Evolutionary conservation across 2,329 filamentous ascomycete species (phyloP), one percentile per base, ranked within the genome.

Genomic region (Beauveria brongniartii): DNA sequence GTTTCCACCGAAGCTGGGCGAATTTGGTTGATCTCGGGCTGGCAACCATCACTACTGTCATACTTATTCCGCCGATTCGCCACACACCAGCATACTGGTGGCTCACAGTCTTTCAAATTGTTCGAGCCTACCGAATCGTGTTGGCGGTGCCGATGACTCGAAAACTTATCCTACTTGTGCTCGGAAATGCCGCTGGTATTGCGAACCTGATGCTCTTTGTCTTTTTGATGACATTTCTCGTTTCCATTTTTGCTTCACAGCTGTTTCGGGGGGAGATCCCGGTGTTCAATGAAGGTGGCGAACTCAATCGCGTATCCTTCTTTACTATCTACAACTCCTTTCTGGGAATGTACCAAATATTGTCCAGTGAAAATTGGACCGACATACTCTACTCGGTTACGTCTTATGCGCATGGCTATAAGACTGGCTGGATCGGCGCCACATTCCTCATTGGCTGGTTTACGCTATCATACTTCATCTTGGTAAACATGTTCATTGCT

Each of bases 401-500:
- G 0, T 77, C 82, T 6, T 88, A 85, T 67, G 87, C 90, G 10
- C 81, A 80, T 10, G 68, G 71, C 6, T 84, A 80, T 66, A 80
- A 86, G 44, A 95, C 90, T n/a, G 84, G 90, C 9, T 97, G 94
- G 93, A 92, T 97, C 61, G 92, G 90, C 10, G 92, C 93, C 9
- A 81, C 90, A 1, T 97, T 99, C 68, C 82, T 96, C 67, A 91
- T 97, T 64, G 82, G 92, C 66, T 99, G 94, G 94, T 97, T 96
- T 74, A 94, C 96, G 61, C 82, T 99, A 48, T 83, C 92, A 6
- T 97, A 95, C 73, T 93, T 97, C 71, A 96, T 99, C 75, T 84
- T 97, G 64, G 78, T 99, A 77, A 99, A 97, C 71, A 99, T 99
- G 94, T 99, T 99, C 80, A 97, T 99, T 90, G 94, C 94, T 80